These are phyloP conservation scores for Phytophthora parvispora DNA, from an alignment of 352 stramenopile species.

Conservation along the genomic window DNA sequence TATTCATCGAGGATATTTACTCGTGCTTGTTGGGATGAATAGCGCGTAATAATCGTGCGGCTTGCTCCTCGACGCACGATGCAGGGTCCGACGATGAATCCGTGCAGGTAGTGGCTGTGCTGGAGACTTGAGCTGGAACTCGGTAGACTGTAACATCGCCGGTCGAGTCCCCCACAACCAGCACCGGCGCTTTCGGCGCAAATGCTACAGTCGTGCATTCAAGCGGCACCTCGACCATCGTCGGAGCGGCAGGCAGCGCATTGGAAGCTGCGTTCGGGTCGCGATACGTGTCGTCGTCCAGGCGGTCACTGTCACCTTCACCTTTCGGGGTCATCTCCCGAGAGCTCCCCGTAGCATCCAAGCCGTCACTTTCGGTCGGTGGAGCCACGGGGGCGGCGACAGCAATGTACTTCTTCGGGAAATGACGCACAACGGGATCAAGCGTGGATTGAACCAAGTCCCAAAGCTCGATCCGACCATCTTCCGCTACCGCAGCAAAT, in stretches of 20 bases:
- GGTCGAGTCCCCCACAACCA: slow-evolving; percentile 82
- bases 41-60: slow-evolving; percentile 56
- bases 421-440: slow-evolving; percentile 86
- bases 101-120: slow-evolving; percentile 8
- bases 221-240: slow-evolving; percentile 50
- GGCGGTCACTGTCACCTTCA: slow-evolving; percentile 1
- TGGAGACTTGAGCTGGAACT: slow-evolving; percentile 51
- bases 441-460: slow-evolving; percentile 88
- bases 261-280: slow-evolving; percentile 10
- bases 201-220: slow-evolving; percentile 84
- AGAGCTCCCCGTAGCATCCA: slow-evolving; percentile 8
- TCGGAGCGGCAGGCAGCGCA: neutral
- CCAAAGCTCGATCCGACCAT: slow-evolving; percentile 95
- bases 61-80: slow-evolving; percentile 59
- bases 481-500: slow-evolving; percentile 88
- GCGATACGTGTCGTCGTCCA: slow-evolving; percentile 8
- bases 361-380: slow-evolving; percentile 1
- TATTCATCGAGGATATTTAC: slow-evolving; percentile 12
- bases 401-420: slow-evolving; percentile 64
- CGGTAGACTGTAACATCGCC: slow-evolving; percentile 84
- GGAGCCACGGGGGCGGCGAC: slow-evolving; percentile 13
- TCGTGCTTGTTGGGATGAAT: slow-evolving; percentile 70
- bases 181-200: slow-evolving; percentile 71
- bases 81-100: slow-evolving; percentile 16
- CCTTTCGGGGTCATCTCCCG: slow-evolving; percentile 26